These are phyloP conservation scores for Trichoderma koningii DNA, from an alignment of 2,329 filamentous ascomycete species.

Conservation along the genomic window DNA sequence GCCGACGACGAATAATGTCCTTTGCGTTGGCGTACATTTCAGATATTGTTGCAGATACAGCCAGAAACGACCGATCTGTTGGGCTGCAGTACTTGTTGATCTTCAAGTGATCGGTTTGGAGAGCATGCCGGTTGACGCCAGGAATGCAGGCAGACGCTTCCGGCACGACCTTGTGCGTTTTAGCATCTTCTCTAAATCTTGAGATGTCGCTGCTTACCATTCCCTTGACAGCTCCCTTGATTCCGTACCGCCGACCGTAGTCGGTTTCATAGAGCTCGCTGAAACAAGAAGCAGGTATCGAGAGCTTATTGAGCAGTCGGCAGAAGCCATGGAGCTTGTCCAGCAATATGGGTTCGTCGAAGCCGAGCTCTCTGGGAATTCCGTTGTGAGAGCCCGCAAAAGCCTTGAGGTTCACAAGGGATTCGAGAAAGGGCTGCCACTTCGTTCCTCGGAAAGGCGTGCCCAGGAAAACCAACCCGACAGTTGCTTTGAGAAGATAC, in stretches of 20 bases:
- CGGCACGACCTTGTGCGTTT: constrained; percentile 19
- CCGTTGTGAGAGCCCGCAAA: constrained; percentile 30
- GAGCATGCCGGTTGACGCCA: constrained; percentile 21
- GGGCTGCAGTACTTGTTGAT: constrained; percentile 24
- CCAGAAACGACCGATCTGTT: constrained; percentile 14
- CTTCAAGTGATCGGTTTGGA: constrained; percentile 25
- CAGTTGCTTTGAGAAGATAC: background rate
- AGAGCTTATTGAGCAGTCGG: constrained; percentile 26
- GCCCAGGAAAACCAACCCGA: background rate
- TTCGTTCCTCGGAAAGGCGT: background rate
- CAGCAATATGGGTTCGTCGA: constrained; percentile 26
- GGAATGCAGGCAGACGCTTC: constrained; percentile 24
- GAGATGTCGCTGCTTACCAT: background rate
- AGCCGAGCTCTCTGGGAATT: constrained; percentile 27
- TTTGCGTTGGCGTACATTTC: constrained; percentile 23
- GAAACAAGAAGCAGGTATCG: constrained; percentile 23
- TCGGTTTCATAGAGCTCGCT: constrained; percentile 30
- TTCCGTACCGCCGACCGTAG: constrained; percentile 26
- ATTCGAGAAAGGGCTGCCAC: background rate
- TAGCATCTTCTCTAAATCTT: background rate
- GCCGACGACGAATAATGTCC: constrained; percentile 5
- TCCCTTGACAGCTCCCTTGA: background rate
- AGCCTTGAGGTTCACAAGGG: background rate
- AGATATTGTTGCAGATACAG: constrained; percentile 19
- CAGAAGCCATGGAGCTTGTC: constrained; percentile 31